phyloP scores from a whole-genome alignment of 192 early-diverging fungal species.

The Coemansia sp. region DNA sequence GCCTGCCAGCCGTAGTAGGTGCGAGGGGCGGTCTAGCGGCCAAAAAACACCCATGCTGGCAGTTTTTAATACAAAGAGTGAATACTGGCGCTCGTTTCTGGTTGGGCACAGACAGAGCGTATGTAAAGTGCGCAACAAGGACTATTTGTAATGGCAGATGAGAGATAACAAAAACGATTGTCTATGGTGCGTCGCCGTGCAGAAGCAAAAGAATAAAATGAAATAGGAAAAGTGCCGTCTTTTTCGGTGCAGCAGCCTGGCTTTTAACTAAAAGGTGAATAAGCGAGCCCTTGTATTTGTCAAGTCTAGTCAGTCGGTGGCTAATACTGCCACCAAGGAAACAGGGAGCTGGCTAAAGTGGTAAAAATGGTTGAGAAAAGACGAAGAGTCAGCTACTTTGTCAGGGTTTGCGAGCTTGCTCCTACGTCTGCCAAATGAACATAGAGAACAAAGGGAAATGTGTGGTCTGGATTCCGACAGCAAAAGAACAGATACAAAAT shows the following conservation, averaged over 20 bases:
- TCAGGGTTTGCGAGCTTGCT: background rate
- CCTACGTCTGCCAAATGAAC: background rate
- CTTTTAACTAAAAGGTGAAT: background rate
- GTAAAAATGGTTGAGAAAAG: background rate
- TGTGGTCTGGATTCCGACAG: background rate
- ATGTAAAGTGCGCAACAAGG: background rate
- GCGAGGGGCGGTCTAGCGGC: constrained; percentile 28
- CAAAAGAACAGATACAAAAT: constrained; percentile 3
- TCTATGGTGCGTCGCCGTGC: background rate
- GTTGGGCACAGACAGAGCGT: background rate
- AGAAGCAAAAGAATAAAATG: background rate
- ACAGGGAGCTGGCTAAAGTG: background rate
- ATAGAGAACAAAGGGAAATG: background rate
- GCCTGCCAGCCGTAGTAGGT: constrained; percentile 22
- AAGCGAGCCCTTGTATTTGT: background rate
- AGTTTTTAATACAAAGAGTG: background rate
- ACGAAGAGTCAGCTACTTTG: background rate
- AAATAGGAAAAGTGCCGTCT: background rate
- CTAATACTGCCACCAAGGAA: background rate
- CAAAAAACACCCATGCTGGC: constrained; percentile 44
- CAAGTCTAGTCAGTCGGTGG: background rate
- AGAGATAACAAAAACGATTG: constrained; percentile 10
- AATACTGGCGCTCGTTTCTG: background rate
- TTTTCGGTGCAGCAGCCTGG: background rate
- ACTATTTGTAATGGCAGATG: background rate